Base-by-base conservation (phyloP, 1,284 basidiomycete species). In the Neonothopanus nambi region DNA sequence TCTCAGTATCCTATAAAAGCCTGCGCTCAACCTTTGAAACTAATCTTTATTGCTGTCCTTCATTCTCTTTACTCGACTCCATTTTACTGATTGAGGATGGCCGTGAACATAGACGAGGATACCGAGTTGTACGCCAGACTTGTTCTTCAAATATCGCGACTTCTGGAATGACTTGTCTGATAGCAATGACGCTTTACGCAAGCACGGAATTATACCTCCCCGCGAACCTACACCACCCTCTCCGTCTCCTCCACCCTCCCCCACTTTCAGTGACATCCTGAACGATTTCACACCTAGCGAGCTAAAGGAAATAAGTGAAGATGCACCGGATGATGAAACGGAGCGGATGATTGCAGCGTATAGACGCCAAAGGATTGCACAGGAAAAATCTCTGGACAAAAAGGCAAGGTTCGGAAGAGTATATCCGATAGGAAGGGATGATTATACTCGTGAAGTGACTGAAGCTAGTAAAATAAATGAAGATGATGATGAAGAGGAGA, bases 381-480 rank as follows among this genome's bases (percentile, higher is more conserved):
- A 91, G 58, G 81, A 95, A 63, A 77, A 78, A 51, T 74, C 72
- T 26, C 80, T 84, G 54, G 75, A 82, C 55, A 81, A 80, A 62
- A 81, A 76, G 56, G 87, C 85, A 8, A 82, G 87, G 51, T 98
- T 95, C 66, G 95, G 96, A 18, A 74, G 85, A 42, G 83, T 98
- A 46, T 91, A 89, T 70, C 94, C 94, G 2, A 96, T 99, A 57
- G 85, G 85, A 26, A 77, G 96, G 59, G 93, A 95, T 17, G 95
- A 98, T 68, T 99, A 98, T 70, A 96, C 91, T 30, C 78, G 89
- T 48, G 93, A 98, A 65, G 92, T 99, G 15, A 98, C 95, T 0
- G 95, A 98, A 55, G 93, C 92, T 1, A 97, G 94, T 69, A 84
- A 82, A 59, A 68, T 82, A 3, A 75, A 82, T 58, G 83, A 89